Percentiles rank a stretch among this genome's conserved stretches.
These are phyloP conservation scores for Trichoderma koningiopsis DNA, from an alignment of 2,329 filamentous ascomycete species.

Conservation along the genomic window DNA sequence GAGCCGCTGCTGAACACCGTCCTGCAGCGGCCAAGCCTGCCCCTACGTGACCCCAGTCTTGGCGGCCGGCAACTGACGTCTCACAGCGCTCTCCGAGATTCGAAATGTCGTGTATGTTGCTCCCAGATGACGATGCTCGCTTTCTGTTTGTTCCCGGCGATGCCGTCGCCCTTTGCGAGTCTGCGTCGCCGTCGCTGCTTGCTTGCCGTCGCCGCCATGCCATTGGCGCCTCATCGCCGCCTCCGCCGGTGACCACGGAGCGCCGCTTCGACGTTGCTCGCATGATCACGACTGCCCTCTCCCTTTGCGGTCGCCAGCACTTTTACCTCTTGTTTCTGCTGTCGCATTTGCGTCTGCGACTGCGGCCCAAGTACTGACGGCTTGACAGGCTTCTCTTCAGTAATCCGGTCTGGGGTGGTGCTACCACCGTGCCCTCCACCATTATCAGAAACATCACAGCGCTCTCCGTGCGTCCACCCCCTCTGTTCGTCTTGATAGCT, in stretches of 20 bases:
- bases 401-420: slow-evolving; percentile 58
- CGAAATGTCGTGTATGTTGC: slow-evolving; percentile 51
- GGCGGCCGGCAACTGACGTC: slow-evolving; percentile 40
- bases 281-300: neutral
- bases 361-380: slow-evolving; percentile 20
- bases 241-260: neutral
- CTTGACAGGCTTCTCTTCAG: slow-evolving; percentile 58
- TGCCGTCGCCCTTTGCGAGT: neutral
- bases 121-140: neutral
- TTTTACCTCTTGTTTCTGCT: neutral
- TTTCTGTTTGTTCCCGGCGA: neutral
- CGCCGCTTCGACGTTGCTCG: neutral
- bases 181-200: neutral
- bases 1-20: slow-evolving; percentile 13
- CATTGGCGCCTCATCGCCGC: neutral
- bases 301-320: neutral
- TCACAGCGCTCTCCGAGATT: slow-evolving; percentile 51
- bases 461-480: slow-evolving; percentile 50
- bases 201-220: neutral
- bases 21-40: slow-evolving; percentile 27
- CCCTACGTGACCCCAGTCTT: slow-evolving; percentile 24
- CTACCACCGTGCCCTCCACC: slow-evolving; percentile 53
- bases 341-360: slow-evolving; percentile 8
- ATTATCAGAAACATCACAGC: slow-evolving; percentile 60
- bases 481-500: neutral